A percentile compares a stretch with the other conserved stretches of the same genome.
Conservation (phyloP, 2,329 filamentous ascomycete genomes). For the Podosphaera leucotricha region DNA sequence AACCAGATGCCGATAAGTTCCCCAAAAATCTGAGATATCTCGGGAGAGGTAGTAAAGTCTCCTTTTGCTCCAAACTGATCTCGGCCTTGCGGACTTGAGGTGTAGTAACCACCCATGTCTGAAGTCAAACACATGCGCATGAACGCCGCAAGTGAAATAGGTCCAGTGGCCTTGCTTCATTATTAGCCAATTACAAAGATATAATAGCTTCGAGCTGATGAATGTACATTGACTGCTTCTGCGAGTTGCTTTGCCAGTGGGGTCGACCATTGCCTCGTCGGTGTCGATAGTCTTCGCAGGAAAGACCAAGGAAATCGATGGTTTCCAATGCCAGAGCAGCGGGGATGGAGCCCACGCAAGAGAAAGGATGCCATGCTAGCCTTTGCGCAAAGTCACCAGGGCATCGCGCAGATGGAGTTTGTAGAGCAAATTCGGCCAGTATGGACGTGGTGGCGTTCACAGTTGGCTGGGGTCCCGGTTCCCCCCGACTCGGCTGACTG, state of each 20-base stretch:
- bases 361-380: slow-evolving; percentile 13
- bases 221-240: slow-evolving; percentile 59
- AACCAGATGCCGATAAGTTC: slow-evolving; percentile 90
- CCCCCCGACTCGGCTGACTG: not conserved
- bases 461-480: not conserved
- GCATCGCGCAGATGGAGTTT: not conserved
- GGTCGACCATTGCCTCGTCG: slow-evolving; percentile 51
- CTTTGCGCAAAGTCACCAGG: not conserved
- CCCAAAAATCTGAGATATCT: slow-evolving; percentile 93
- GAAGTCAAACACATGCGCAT: slow-evolving; percentile 98
- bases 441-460: slow-evolving; percentile 2
- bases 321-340: slow-evolving; percentile 1
- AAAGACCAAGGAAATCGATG: not conserved
- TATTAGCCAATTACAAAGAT: slow-evolving; percentile 12
- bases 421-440: too few species aligned
- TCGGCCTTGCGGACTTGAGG: slow-evolving; percentile 38
- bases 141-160: slow-evolving; percentile 74
- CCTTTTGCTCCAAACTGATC: slow-evolving; percentile 86
- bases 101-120: slow-evolving; percentile 84
- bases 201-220: not conserved
- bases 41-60: slow-evolving; percentile 90
- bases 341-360: slow-evolving; percentile 8
- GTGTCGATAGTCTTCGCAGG: slow-evolving; percentile 13
- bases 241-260: slow-evolving; percentile 71
- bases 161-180: slow-evolving; percentile 48